Evolutionary conservation across 2,329 filamentous ascomycete species (phyloP).

Genomic region (Diplodia scrobiculata): DNA sequence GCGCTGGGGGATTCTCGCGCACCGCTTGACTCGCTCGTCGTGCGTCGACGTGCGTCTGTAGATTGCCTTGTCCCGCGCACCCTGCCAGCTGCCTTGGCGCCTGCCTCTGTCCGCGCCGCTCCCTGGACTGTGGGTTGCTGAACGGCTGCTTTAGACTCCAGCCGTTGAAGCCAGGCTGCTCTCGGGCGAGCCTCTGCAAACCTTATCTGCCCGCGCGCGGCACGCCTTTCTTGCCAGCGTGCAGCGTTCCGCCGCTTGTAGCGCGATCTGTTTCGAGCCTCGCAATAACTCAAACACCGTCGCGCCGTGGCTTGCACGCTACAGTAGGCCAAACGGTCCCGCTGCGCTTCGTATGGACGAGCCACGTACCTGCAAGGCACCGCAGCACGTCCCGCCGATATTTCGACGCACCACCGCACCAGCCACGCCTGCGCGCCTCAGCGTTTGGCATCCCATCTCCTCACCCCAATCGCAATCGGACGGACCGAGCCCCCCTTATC

Average conservation of each 20-base stretch:
- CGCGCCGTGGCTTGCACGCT: constrained; percentile 20
- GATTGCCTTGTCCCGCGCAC: constrained; percentile 10
- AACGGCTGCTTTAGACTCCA: constrained; percentile 3
- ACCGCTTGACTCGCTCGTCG: background rate
- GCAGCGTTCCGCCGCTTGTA: background rate
- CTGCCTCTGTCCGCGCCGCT: constrained; percentile 1
- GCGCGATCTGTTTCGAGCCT: constrained; percentile 2
- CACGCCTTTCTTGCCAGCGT: constrained; percentile 9
- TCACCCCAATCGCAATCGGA: constrained; percentile 1
- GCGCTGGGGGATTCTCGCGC: constrained; percentile 3
- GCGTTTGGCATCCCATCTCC: constrained; percentile 9
- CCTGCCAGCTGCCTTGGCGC: background rate
- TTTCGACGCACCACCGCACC: constrained; percentile 22
- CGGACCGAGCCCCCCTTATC: background rate
- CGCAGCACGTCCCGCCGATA: constrained; percentile 3
- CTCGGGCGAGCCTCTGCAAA: constrained; percentile 15
- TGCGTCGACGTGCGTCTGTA: constrained; percentile 8
- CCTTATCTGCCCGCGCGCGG: constrained; percentile 19
- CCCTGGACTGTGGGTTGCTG: background rate
- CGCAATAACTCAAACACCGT: constrained; percentile 5
- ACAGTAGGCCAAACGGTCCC: constrained; percentile 15
- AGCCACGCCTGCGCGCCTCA: constrained; percentile 8
- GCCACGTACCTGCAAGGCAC: constrained; percentile 23
- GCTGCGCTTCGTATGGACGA: constrained; percentile 21
- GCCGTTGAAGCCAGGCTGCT: constrained; percentile 9